Evolutionary conservation across 352 stramenopile genomes (phyloP), one percentile per base, ranked within the genome.

Genomic region (Lagenidium giganteum): DNA sequence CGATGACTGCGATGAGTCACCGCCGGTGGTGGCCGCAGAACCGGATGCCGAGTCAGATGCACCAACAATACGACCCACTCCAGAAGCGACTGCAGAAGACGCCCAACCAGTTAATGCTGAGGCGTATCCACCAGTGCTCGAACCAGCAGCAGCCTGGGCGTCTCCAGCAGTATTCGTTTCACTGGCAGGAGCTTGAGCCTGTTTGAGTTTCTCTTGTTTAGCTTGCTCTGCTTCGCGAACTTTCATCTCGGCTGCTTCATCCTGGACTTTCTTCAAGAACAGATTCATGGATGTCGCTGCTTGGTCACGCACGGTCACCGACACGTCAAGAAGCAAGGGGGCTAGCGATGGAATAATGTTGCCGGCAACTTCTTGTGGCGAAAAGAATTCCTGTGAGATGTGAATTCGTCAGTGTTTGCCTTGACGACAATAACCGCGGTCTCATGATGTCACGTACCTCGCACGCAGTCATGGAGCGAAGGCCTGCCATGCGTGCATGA

Each of bases 401-500:
- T n/a, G n/a, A n/a, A n/a, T n/a, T n/a, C n/a, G n/a, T n/a, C n/a
- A n/a, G n/a, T n/a, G n/a, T n/a, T n/a, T n/a, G n/a, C n/a, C n/a
- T n/a, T n/a, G n/a, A n/a, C n/a, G n/a, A n/a, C n/a, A n/a, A n/a
- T n/a, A n/a, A n/a, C n/a, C n/a, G n/a, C n/a, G n/a, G n/a, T n/a
- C n/a, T n/a, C n/a, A n/a, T n/a, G n/a, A n/a, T n/a, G n/a, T n/a
- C n/a, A 57, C 70, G 41, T 57, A 86, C 73, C 65, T 86, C 71
- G 30, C 76, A 89, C 14, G 73, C 76, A 34, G 66, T 71, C 36
- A 89, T 51, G 2, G 76, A 87, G 3, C 74, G 71, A 23, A 95
- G 59, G n/a, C 80, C 83, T 20, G 84, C 83, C 14, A 95, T 64
- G 22, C 84, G 71, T 3, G 84, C 83, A 37, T 91, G 83, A 5